Conservation (phyloP, 1,284 basidiomycete genomes). For the Uromyces viciae-fabae region DNA sequence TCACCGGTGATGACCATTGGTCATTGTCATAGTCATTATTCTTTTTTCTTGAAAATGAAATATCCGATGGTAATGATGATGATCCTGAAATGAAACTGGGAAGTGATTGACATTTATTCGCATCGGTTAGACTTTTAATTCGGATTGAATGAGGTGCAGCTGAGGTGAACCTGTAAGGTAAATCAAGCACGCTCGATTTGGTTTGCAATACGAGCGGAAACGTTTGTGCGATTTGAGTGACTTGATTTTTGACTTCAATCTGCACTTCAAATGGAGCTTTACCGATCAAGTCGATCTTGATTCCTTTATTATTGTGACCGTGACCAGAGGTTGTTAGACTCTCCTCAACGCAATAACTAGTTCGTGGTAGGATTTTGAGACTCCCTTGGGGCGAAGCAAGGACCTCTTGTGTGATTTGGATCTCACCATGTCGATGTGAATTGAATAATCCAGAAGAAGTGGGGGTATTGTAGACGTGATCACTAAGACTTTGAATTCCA, state of each 20-base stretch:
- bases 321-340: slow-evolving; percentile 3
- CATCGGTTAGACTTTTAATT: slow-evolving; percentile 71
- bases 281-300: slow-evolving; percentile 33
- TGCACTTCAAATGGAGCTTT: slow-evolving; percentile 37
- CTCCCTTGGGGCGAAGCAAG: slow-evolving; percentile 54
- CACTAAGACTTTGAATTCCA: slow-evolving; percentile 79
- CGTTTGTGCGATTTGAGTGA: slow-evolving; percentile 19
- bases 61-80: not conserved
- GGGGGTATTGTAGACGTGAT: slow-evolving; percentile 68
- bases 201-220: slow-evolving; percentile 19
- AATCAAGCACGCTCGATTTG: slow-evolving; percentile 51
- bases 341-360: slow-evolving; percentile 41
- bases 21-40: not conserved
- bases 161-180: slow-evolving; percentile 71
- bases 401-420: slow-evolving; percentile 47
- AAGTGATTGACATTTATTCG: slow-evolving; percentile 66
- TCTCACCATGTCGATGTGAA: slow-evolving; percentile 56
- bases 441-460: slow-evolving; percentile 56
- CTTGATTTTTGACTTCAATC: slow-evolving; percentile 37
- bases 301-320: slow-evolving; percentile 22
- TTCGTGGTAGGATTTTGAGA: slow-evolving; percentile 58
- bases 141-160: slow-evolving; percentile 75
- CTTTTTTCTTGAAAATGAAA: slow-evolving; percentile 23
- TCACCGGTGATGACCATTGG: not conserved
- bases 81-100: too few relatives aligned